A percentile compares a stretch with the other conserved stretches of the same genome.
Conservation (phyloP, 164 flowering plant species). For the Taxillus chinensis region DNA sequence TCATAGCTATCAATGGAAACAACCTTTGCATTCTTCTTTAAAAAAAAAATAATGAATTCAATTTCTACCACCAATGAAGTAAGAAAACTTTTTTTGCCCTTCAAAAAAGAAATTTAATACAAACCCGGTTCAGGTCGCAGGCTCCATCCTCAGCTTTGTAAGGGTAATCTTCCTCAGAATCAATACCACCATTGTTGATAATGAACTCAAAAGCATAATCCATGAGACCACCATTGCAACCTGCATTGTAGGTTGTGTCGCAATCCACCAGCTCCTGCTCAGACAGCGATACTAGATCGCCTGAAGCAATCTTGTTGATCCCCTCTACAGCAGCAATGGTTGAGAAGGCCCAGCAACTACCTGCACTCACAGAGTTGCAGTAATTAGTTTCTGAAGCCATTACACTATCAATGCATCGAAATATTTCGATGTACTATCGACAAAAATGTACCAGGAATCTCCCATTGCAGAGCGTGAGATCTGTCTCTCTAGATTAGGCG, state of each 20-base stretch:
- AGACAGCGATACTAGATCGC: conserved; percentile 52
- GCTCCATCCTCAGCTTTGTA: conserved; percentile 41
- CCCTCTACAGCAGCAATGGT: conserved; percentile 70
- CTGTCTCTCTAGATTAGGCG: too few relatives aligned
- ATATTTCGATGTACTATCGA: too few relatives aligned
- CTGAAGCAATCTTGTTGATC: conserved; percentile 58
- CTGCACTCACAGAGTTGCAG: conserved; percentile 19
- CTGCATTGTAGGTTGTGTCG: conserved; percentile 59
- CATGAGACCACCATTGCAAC: conserved; percentile 90
- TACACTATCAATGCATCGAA: too few relatives aligned
- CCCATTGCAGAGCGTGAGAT: too few relatives aligned
- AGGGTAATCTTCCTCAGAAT: conserved; percentile 69
- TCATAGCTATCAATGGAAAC: conserved; percentile 69
- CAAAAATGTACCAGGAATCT: too few relatives aligned
- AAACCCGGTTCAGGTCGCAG: conserved; percentile 49
- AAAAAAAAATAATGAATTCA: not conserved
- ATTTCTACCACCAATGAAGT: too few relatives aligned
- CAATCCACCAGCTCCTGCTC: conserved; percentile 89
- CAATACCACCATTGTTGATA: conserved; percentile 73
- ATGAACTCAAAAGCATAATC: conserved; percentile 80
- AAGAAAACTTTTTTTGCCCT: not conserved
- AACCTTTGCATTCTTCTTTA: conserved; percentile 79
- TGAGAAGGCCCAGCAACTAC: conserved; percentile 96
- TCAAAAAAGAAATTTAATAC: conserved; percentile 1
- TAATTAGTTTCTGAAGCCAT: not conserved